Evolutionary conservation across 2,329 filamentous ascomycete genomes (phyloP).

Genomic region (Ceratocystis huliohia): DNA sequence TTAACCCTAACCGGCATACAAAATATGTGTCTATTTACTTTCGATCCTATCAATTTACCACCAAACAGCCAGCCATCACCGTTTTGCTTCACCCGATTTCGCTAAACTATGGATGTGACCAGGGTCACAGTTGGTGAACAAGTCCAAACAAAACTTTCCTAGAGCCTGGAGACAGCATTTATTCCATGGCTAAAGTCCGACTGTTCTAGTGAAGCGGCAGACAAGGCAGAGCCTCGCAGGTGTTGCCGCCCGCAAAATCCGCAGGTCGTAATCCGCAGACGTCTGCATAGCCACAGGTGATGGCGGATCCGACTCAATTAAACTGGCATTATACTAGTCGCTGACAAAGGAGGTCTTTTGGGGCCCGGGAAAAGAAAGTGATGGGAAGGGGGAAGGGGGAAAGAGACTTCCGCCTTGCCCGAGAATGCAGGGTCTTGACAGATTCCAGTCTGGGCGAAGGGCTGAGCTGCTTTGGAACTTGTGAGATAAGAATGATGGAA

Average conservation of each 20-base stretch:
- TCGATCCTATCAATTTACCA: background rate
- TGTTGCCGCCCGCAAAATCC: background rate
- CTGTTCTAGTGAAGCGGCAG: background rate
- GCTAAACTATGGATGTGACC: constrained; percentile 5
- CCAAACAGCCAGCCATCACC: background rate
- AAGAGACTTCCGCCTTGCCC: constrained; percentile 8
- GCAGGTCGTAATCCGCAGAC: background rate
- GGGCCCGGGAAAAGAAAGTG: background rate
- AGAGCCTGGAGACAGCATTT: background rate
- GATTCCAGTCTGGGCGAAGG: background rate
- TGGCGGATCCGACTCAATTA: background rate
- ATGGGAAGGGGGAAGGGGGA: background rate
- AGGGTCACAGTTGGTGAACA: background rate
- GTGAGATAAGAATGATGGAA: background rate
- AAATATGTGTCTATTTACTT: background rate
- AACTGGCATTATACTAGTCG: background rate
- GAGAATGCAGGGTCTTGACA: constrained; percentile 1
- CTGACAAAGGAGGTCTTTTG: background rate
- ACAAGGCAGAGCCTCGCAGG: background rate
- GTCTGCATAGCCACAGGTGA: background rate
- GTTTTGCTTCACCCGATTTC: constrained; percentile 11
- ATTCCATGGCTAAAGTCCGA: background rate
- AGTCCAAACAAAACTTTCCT: background rate
- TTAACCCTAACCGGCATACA: background rate
- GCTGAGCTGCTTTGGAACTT: background rate